Base-by-base conservation (phyloP, 192 early-diverging fungal genomes). In the Coemansia sp. region DNA sequence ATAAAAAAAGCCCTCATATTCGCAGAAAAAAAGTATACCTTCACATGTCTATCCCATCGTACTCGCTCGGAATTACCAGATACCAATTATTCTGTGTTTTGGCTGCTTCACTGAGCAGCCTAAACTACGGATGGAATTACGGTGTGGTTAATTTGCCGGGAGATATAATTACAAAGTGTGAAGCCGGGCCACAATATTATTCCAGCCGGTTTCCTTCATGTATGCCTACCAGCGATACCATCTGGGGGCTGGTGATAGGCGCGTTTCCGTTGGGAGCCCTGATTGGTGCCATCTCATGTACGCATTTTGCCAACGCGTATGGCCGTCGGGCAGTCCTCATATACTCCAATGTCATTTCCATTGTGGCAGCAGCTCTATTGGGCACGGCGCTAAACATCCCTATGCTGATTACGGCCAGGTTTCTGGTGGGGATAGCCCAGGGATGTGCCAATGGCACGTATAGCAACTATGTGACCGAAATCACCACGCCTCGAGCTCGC, bases 401-500 rank as follows among this genome's bases (percentile, higher is more conserved):
- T 4, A 83, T 84, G 76, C 80, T 90, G 17, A 67, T 79, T 51
- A 37, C 82, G 14, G 89, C 83, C 6, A 85, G 92, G 17, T 51
- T 89, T 10, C 18, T 88, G 11, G 74, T 76, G 3, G 92, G 92
- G 12, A 56, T 89, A 39, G 83, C 79, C 0, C 80, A 84, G 36
- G 92, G 92, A 17, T 68, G 84, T 14, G 64, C 73, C 0, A 61
- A 62, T 26, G 82, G 81, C 1, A 81, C 71, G 10, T 72, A 83
- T 32, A 80, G 79, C 11, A 82, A 84, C 6, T 92, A 91, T 51
- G 77, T 91, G 23, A 79, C 81, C 7, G 92, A 92, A 60, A 82
- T 91, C 31, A 71, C 88, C 0, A 89, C 92, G 0, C 76, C 85
- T 9, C 70, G 67, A 20, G 72, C 82, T 3, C 79, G 89, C 44